Conservation (phyloP, 306 rosid species). For the Vachellia pachyceras region DNA sequence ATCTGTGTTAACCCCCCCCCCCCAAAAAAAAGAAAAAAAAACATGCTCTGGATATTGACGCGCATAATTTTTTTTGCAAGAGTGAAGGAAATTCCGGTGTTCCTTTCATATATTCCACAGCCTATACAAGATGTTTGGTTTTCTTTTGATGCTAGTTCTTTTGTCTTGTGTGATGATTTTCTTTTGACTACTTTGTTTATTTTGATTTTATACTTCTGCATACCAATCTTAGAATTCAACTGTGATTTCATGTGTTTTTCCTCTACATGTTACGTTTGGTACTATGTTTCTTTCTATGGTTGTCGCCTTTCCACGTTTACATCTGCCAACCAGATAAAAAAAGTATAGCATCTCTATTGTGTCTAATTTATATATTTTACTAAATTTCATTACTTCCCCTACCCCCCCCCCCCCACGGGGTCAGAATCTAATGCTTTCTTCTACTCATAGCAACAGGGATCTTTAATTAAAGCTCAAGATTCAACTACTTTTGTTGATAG, state of each 20-base stretch:
- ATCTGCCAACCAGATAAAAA: neutral
- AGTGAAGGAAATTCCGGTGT: neutral
- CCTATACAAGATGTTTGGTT: neutral
- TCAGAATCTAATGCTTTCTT: conserved; percentile 35
- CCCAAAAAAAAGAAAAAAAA: too few species aligned
- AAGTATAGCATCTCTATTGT: neutral
- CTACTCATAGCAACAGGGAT: conserved; percentile 55
- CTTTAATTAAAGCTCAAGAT: conserved; percentile 59
- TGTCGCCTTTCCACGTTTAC: neutral
- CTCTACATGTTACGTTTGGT: neutral
- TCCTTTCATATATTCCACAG: neutral
- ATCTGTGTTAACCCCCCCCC: neutral
- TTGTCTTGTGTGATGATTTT: neutral
- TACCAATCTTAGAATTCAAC: conserved; percentile 10
- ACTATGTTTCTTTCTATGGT: neutral
- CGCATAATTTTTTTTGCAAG: neutral
- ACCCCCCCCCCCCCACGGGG: neutral
- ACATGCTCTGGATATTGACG: neutral
- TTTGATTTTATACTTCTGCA: conserved; percentile 3
- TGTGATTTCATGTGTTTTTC: neutral
- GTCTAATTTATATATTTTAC: conserved; percentile 15
- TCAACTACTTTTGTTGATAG: conserved; percentile 54
- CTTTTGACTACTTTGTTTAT: neutral
- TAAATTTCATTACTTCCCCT: neutral
- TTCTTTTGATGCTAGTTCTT: conserved; percentile 3